phyloP scores from a whole-genome alignment of 768 basidiomycete genomes.

The Auricularia heimuer region DNA sequence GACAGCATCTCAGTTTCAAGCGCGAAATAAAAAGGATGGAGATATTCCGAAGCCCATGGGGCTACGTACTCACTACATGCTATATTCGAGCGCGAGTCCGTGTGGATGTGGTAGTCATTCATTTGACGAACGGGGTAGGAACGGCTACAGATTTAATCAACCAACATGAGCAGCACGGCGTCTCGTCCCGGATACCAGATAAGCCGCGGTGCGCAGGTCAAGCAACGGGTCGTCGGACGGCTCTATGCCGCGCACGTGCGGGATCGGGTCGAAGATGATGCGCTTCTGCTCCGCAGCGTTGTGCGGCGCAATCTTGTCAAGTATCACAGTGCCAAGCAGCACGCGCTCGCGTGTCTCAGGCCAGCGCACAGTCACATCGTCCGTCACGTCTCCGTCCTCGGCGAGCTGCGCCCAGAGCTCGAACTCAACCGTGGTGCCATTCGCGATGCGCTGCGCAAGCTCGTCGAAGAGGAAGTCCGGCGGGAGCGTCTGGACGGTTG shows the following conservation, averaged over 20 bases:
- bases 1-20: too few species aligned
- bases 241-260: constrained; percentile 14
- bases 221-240: constrained; percentile 13
- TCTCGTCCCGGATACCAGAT: constrained; percentile 12
- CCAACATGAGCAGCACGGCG: constrained; percentile 10
- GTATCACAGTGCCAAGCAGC: constrained; percentile 9
- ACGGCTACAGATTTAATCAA: constrained; percentile 6
- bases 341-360: constrained; percentile 9
- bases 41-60: too few species aligned
- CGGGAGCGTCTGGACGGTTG: not conserved
- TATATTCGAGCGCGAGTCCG: too few species aligned
- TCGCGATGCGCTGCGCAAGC: not conserved
- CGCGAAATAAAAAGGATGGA: too few species aligned
- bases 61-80: too few species aligned
- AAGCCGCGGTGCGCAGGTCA: constrained; percentile 13
- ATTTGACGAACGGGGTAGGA: too few species aligned
- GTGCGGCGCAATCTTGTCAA: constrained; percentile 5
- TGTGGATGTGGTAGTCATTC: too few species aligned
- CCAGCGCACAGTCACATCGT: constrained; percentile 14
- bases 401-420: constrained; percentile 11
- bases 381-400: constrained; percentile 11
- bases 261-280: constrained; percentile 16
- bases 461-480: not conserved
- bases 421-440: constrained; percentile 3
- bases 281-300: constrained; percentile 10